Evolutionary conservation across 2,329 filamentous ascomycete species (phyloP).

Genomic region (Teratosphaeria pseudoeucalypti): DNA sequence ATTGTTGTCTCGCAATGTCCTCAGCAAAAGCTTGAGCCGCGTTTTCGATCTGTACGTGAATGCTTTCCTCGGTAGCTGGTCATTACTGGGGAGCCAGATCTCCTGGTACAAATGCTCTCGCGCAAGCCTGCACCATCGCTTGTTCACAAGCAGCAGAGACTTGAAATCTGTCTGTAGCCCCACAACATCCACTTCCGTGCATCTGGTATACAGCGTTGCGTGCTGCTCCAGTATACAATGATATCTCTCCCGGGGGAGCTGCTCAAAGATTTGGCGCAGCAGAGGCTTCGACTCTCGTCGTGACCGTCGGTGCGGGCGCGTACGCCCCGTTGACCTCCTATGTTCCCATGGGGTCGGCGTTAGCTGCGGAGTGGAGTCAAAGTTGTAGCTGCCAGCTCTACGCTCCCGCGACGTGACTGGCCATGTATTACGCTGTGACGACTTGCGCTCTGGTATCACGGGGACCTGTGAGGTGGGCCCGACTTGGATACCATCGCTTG

Average conservation of each 20-base stretch:
- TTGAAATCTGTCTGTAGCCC: constrained; percentile 47
- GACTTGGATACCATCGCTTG: constrained; percentile 12
- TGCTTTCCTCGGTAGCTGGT: constrained; percentile 34
- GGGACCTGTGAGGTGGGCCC: constrained; percentile 3
- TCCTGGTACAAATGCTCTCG: constrained; percentile 39
- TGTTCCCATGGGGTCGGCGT: constrained; percentile 31
- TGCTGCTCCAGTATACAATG: constrained; percentile 45
- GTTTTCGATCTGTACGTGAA: constrained; percentile 30
- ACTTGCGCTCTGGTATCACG: neutral
- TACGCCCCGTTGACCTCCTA: constrained; percentile 14
- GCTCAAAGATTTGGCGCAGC: constrained; percentile 31
- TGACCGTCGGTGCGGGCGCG: constrained; percentile 1
- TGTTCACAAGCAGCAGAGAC: constrained; percentile 44
- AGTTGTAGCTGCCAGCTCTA: constrained; percentile 5
- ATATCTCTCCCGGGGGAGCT: constrained; percentile 44
- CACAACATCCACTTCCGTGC: constrained; percentile 35
- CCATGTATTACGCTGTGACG: constrained; percentile 11
- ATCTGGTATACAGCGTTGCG: constrained; percentile 31
- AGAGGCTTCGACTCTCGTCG: constrained; percentile 7
- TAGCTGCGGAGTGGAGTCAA: constrained; percentile 13
- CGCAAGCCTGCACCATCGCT: constrained; percentile 46
- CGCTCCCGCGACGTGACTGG: constrained; percentile 3
- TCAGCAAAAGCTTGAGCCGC: constrained; percentile 43
- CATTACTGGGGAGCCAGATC: constrained; percentile 18
- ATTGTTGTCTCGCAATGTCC: constrained; percentile 43